Base-by-base conservation (phyloP, 1,284 basidiomycete species). In the Violaceomyces palustris region DNA sequence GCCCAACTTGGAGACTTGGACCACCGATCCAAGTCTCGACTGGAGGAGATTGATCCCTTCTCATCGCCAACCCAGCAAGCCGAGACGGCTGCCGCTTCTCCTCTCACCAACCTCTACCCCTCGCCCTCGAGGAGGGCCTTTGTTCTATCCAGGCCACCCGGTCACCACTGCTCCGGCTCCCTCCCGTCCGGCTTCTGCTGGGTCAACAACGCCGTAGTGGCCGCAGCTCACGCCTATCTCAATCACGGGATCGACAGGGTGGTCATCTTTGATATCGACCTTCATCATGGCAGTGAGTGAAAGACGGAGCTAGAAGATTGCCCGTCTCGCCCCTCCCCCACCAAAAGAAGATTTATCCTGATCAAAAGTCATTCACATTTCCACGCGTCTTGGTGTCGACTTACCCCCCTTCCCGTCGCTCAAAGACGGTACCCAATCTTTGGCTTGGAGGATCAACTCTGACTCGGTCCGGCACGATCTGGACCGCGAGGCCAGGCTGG, bases 341-440 rank as follows among this genome's bases (percentile, higher is more conserved):
- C n/a, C n/a, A n/a, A n/a, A n/a, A n/a, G n/a, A n/a, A n/a, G n/a
- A n/a, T n/a, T n/a, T n/a, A n/a, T n/a, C n/a, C n/a, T n/a, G n/a
- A n/a, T n/a, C n/a, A n/a, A n/a, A n/a, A n/a, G n/a, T n/a, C n/a
- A n/a, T n/a, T n/a, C n/a, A n/a, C n/a, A n/a, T n/a, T n/a, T n/a
- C n/a, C n/a, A n/a, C n/a, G 2, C n/a, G 12, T 25, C 15, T 34
- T 35, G 3, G 12, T 29, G 11, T 28, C 17, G 9, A 18, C 19
- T 14, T 21, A 30, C 1, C 12, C 12, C 14, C 24, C 6, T 9
- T 21, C 38, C 19, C 31, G 19, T 38, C 35, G 41, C 19, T 41
- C 39, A 87, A 89, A 7, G 93, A 97, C 67, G 93, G 93, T 1
- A 94, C 90, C 0, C 91, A 96, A 68, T 83, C 88, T 1, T 83